These are phyloP conservation scores for Starmerella gropengiesseri DNA, from an alignment of 805 yeast species.

Conservation along the genomic window DNA sequence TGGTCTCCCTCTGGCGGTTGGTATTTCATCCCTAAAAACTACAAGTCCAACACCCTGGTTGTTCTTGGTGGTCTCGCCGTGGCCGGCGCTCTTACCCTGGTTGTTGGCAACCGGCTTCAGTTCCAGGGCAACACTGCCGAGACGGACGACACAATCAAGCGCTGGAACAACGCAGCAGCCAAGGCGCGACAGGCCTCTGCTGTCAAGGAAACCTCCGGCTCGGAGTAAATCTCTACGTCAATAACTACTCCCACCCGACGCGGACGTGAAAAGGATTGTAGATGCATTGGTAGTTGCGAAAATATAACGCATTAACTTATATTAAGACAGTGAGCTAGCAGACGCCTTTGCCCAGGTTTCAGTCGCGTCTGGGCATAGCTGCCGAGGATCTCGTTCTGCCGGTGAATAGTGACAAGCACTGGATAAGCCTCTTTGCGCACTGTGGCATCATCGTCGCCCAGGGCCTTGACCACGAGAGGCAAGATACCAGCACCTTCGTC, in stretches of 20 bases:
- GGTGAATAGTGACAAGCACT: constrained; percentile 18
- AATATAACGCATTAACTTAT: background rate
- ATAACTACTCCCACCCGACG: too few species aligned
- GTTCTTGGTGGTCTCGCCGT: constrained; percentile 35
- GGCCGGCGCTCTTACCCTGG: constrained; percentile 29
- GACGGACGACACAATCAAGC: constrained; percentile 33
- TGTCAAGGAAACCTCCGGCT: constrained; percentile 19
- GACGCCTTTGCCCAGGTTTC: constrained; percentile 26
- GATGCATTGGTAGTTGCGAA: background rate
- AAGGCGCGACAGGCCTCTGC: constrained; percentile 28
- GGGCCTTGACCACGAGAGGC: background rate
- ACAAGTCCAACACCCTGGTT: constrained; percentile 35
- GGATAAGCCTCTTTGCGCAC: constrained; percentile 29
- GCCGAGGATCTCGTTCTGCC: constrained; percentile 12
- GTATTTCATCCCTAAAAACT: constrained; percentile 44
- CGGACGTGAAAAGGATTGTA: too few species aligned
- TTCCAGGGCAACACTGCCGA: constrained; percentile 32
- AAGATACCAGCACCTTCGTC: constrained; percentile 1
- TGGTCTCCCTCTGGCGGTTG: constrained; percentile 47
- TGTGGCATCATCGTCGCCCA: constrained; percentile 17
- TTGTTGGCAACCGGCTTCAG: constrained; percentile 32
- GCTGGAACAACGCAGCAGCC: constrained; percentile 41
- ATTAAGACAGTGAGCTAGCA: constrained; percentile 24
- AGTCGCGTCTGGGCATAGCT: constrained; percentile 14
- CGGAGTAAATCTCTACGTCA: constrained; percentile 5